Percentiles rank a stretch among this genome's conserved stretches.
These are phyloP conservation scores for Coniochaeta prunicola DNA, from an alignment of 2,329 filamentous ascomycete species.

Conservation along the genomic window DNA sequence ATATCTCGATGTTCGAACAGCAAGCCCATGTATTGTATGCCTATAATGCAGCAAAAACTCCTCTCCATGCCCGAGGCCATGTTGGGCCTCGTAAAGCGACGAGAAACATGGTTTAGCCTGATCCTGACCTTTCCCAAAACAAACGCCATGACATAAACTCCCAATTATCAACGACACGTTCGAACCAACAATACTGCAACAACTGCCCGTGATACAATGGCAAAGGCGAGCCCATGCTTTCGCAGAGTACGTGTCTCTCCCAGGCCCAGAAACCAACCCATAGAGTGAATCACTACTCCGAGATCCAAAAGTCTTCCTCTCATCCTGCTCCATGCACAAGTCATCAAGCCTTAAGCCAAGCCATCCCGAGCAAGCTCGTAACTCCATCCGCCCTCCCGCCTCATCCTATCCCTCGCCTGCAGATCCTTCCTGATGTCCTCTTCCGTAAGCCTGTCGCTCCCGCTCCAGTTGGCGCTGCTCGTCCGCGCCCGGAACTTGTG, in stretches of 20 bases:
- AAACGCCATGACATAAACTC: neutral
- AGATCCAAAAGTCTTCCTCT: neutral
- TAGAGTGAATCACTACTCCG: neutral
- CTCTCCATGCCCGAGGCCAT: neutral
- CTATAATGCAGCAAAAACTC: neutral
- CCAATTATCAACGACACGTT: neutral
- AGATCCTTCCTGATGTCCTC: constrained; percentile 79
- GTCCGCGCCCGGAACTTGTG: constrained; percentile 87
- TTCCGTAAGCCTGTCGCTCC: constrained; percentile 73
- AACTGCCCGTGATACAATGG: neutral
- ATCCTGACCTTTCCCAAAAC: neutral
- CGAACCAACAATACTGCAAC: neutral
- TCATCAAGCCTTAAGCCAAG: constrained; percentile 17
- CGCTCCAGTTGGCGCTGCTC: constrained; percentile 90
- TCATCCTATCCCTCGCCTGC: constrained; percentile 70
- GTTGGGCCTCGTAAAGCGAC: neutral
- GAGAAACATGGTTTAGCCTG: neutral
- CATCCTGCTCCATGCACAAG: neutral
- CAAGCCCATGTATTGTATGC: neutral
- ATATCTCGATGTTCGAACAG: neutral
- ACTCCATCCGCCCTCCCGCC: constrained; percentile 79
- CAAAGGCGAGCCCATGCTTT: too few relatives aligned
- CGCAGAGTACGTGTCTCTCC: neutral
- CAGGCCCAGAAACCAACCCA: neutral
- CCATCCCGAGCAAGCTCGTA: constrained; percentile 51